Percentiles rank a stretch among this genome's conserved stretches.
These are phyloP conservation scores for Logfia minima DNA, from an alignment of 129 eudicot genomes.

Conservation along the genomic window DNA sequence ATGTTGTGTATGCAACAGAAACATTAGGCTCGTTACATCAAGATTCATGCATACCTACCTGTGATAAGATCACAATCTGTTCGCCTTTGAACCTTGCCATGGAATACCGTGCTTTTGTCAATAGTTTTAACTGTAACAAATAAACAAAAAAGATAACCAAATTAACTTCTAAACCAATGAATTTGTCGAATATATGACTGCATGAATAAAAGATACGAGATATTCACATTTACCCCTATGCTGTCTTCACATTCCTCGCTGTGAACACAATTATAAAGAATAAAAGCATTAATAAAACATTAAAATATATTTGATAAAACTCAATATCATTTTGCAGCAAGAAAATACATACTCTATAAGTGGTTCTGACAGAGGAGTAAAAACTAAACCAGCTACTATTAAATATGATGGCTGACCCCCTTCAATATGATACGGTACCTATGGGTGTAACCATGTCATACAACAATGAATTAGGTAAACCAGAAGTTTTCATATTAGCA, in stretches of 20 bases:
- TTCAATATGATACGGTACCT: slow-evolving; percentile 96
- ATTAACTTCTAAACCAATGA: slow-evolving; percentile 6
- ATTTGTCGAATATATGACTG: not conserved
- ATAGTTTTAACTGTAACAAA: slow-evolving; percentile 58
- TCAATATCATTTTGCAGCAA: not conserved
- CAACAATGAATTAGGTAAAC: slow-evolving; percentile 4
- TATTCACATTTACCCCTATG: slow-evolving; percentile 63
- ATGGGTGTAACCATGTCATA: slow-evolving; percentile 24
- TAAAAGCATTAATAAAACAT: not conserved
- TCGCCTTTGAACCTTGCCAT: slow-evolving; percentile 87
- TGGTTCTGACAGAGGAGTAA: slow-evolving; percentile 93
- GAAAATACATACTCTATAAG: slow-evolving; percentile 72
- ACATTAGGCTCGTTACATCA: slow-evolving; percentile 11
- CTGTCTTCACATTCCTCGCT: slow-evolving; percentile 92
- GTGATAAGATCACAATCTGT: slow-evolving; percentile 88
- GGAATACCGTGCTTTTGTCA: slow-evolving; percentile 92
- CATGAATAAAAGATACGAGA: not conserved
- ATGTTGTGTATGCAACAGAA: not conserved
- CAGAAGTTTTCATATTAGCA: slow-evolving; percentile 16
- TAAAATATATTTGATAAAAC: not conserved
- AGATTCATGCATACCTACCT: slow-evolving; percentile 49
- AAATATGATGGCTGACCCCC: slow-evolving; percentile 90
- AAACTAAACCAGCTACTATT: slow-evolving; percentile 93
- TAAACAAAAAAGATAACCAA: slow-evolving; percentile 7
- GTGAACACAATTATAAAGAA: slow-evolving; percentile 18